Evolutionary conservation across 1,284 basidiomycete genomes (phyloP).

Genomic region (Lentinus polychrous): DNA sequence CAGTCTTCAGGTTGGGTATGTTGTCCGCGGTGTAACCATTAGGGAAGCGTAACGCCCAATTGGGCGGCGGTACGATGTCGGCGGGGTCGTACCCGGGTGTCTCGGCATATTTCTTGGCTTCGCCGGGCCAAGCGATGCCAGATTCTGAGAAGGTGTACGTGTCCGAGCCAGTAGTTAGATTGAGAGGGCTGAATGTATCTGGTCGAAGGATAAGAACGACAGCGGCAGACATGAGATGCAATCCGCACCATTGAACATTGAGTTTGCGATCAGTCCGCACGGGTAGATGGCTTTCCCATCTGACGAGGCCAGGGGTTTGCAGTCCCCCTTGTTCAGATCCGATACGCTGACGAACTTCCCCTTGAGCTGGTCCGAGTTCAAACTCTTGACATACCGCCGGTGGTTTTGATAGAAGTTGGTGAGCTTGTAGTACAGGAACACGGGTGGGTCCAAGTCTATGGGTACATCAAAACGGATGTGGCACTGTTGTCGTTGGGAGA

Average conservation of each 20-base stretch:
- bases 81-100: conserved; percentile 51
- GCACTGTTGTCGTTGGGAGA: conserved; percentile 55
- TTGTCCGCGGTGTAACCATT: conserved; percentile 65
- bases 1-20: conserved; percentile 68
- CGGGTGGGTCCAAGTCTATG: conserved; percentile 64
- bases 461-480: conserved; percentile 80
- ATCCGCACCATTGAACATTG: conserved; percentile 86
- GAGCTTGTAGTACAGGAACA: conserved; percentile 96
- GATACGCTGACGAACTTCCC: conserved; percentile 55
- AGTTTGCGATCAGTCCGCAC: conserved; percentile 97
- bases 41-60: conserved; percentile 75
- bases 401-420: conserved; percentile 99
- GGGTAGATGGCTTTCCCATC: conserved; percentile 73
- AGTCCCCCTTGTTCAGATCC: conserved; percentile 70
- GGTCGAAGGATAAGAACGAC: not conserved
- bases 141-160: conserved; percentile 74
- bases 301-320: conserved; percentile 76
- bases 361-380: conserved; percentile 81
- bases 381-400: conserved; percentile 92
- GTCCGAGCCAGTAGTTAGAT: conserved; percentile 44
- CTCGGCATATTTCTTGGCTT: conserved; percentile 81
- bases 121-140: conserved; percentile 93
- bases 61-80: conserved; percentile 86
- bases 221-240: conserved; percentile 6
- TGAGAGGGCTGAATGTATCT: conserved; percentile 78